Percentiles rank a stretch among this genome's conserved stretches.
phyloP scores from a whole-genome alignment of 306 rosid species.

The Mimosa pudica region DNA sequence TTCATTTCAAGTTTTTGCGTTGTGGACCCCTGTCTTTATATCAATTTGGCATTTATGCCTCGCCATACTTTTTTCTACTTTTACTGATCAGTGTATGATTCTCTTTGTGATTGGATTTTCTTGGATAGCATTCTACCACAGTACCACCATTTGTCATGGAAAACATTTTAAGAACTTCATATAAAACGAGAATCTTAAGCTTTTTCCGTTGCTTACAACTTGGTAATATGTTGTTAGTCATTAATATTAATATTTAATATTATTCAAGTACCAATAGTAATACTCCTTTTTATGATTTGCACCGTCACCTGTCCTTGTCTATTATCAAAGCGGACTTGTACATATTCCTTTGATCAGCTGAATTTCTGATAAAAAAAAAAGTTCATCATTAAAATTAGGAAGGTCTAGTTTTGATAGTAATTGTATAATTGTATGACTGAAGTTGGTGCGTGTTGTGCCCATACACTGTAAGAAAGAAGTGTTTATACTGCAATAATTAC shows the following conservation, averaged over 20 bases:
- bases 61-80: background rate
- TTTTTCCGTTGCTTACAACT: background rate
- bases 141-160: background rate
- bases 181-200: background rate
- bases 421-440: too few relatives aligned
- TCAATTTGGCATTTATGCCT: constrained; percentile 18
- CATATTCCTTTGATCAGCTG: too few relatives aligned
- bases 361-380: too few relatives aligned
- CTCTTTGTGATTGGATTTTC: background rate
- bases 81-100: background rate
- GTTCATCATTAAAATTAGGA: too few relatives aligned
- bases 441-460: too few relatives aligned
- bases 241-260: too few relatives aligned
- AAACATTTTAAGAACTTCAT: background rate
- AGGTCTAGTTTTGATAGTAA: too few relatives aligned
- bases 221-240: background rate
- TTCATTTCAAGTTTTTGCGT: background rate
- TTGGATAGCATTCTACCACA: background rate
- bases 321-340: too few relatives aligned
- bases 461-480: background rate
- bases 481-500: background rate
- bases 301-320: too few relatives aligned
- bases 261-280: background rate
- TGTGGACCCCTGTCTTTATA: constrained; percentile 4
- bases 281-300: too few relatives aligned